Conservation (phyloP, 169 alveolate species). For the Plasmodium ovale region DNA sequence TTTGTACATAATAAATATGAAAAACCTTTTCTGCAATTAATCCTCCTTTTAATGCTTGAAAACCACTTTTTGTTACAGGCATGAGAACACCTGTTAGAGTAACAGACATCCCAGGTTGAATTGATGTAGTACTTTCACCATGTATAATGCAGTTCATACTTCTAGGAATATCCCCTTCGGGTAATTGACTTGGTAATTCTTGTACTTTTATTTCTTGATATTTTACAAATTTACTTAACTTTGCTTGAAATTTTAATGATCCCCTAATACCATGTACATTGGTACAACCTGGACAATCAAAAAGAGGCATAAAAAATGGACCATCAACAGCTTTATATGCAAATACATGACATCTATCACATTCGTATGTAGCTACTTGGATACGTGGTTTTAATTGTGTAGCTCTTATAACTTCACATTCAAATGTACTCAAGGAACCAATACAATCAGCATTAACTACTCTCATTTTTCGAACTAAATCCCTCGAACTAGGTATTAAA, state of each 20-base stretch:
- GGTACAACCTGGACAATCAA: conserved; percentile 92
- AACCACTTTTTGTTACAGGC: conserved; percentile 89
- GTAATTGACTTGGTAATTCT: conserved; percentile 95
- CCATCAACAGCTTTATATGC: conserved; percentile 89
- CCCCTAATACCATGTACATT: conserved; percentile 90
- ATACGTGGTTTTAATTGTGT: conserved; percentile 94
- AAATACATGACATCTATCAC: conserved; percentile 96
- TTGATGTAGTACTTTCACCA: conserved; percentile 86
- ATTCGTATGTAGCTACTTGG: conserved; percentile 94
- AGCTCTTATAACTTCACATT: conserved; percentile 94
- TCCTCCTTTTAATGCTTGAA: conserved; percentile 80
- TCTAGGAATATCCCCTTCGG: conserved; percentile 96
- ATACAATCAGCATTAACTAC: conserved; percentile 92
- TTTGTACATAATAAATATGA: conserved; percentile 87
- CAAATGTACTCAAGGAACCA: conserved; percentile 89
- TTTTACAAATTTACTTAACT: conserved; percentile 91
- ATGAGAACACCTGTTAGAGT: conserved; percentile 91
- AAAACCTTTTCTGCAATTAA: conserved; percentile 88
- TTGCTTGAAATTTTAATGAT: conserved; percentile 87
- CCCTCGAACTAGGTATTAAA: conserved; percentile 83
- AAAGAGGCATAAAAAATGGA: conserved; percentile 91
- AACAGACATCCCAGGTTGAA: conserved; percentile 85
- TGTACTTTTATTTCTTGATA: conserved; percentile 95
- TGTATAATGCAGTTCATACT: conserved; percentile 90
- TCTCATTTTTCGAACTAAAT: conserved; percentile 90